phyloP scores from a whole-genome alignment of 768 basidiomycete genomes.

The Hypholoma fasciculare region DNA sequence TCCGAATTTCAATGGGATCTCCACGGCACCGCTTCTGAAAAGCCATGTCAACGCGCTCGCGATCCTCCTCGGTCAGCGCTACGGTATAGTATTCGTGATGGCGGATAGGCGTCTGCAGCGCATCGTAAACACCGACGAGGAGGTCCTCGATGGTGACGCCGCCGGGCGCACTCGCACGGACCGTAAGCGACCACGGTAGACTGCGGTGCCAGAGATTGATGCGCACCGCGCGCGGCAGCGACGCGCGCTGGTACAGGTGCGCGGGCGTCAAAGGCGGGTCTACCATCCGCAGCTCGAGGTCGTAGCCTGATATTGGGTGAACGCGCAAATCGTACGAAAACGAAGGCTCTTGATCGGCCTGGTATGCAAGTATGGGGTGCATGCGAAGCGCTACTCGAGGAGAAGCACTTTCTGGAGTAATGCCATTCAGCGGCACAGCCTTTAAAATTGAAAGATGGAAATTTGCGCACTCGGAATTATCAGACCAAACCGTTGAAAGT shows the following conservation, averaged over 20 bases:
- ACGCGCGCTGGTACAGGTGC: constrained; percentile 32
- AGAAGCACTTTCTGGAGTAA: background rate
- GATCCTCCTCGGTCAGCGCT: constrained; percentile 40
- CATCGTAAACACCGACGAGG: constrained; percentile 39
- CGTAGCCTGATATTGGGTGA: constrained; percentile 5
- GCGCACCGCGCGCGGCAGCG: constrained; percentile 42
- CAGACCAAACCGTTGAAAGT: constrained; percentile 11
- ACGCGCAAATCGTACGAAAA: constrained; percentile 14
- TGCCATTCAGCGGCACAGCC: background rate
- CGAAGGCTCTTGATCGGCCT: background rate
- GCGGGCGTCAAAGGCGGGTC: background rate
- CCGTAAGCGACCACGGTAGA: constrained; percentile 55
- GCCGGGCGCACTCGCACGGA: constrained; percentile 34
- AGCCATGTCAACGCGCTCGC: constrained; percentile 37
- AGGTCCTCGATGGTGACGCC: constrained; percentile 53
- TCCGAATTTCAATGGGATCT: constrained; percentile 24
- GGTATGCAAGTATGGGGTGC: constrained; percentile 11
- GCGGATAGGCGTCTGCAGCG: constrained; percentile 37
- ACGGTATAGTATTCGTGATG: constrained; percentile 47
- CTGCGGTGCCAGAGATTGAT: constrained; percentile 50
- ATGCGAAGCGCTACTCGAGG: constrained; percentile 1
- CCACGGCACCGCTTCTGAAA: constrained; percentile 38
- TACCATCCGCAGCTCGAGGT: background rate
- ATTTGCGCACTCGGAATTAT: constrained; percentile 9
- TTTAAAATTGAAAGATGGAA: background rate